Evolutionary conservation across 257 asterid species (phyloP), one percentile per base, ranked within the genome.

Genomic region (Haberlea rhodopensis): DNA sequence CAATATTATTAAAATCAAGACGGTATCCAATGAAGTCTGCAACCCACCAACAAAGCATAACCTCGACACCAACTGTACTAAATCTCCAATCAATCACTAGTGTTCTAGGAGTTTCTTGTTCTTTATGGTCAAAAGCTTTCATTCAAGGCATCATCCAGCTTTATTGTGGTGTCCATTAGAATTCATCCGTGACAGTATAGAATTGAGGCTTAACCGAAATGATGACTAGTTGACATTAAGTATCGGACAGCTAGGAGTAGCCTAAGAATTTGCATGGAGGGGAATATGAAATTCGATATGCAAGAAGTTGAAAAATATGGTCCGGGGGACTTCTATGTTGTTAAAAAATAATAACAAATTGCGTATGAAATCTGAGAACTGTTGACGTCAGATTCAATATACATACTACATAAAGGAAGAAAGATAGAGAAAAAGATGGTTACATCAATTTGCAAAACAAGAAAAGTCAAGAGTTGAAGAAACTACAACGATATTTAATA

Each of bases 81-180:
- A 28, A 6, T 31, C 15, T 2, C 6, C 10, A 1, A 37, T 9
- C 43, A 8, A 34, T 34, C 4, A 15, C 2, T n/a, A n/a, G 45
- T 34, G 11, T 40, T 40, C 4, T 40, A 11, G 48, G 48, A 11
- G 48, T 29, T 29, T 29, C 37, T 29, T 7, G 37, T 11, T 13
- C 18, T 13, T 13, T 40, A 18, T 18, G 3, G 48, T 40, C 18
- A 13, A 40, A 40, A 40, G 6, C 48, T 40, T 40, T 40, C 4
- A 37, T 60, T 66, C 77, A 54, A 67, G 40, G 18, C 46, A 40
- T 55, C 61, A 67, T 61, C 43, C 53, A 32, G 57, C 45, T n/a
- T 58, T 46, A 55, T 60, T 1, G 29, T 70, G 73, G 9, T 21
- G 51, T 60, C 67, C 79, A 75, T 60, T 60, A 46, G 45, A 67